These are phyloP conservation scores for Neoscytalidium dimidiatum DNA, from an alignment of 2,329 filamentous ascomycete species.

Conservation along the genomic window DNA sequence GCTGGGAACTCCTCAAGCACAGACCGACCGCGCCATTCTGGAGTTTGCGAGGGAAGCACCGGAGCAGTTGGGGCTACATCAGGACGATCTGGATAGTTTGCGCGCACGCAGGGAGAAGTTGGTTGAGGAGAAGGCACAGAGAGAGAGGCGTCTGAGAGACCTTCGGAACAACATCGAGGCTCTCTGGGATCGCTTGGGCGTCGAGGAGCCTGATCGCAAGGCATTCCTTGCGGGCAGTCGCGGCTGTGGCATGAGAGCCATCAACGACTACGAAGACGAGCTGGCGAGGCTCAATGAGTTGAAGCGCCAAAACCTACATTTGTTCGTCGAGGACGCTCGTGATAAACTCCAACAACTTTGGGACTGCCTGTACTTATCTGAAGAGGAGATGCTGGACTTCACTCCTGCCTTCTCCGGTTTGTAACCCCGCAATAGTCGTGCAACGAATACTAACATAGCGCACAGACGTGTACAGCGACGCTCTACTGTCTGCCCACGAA, in stretches of 20 bases:
- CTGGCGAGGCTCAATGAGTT: conserved; percentile 82
- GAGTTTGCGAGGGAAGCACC: conserved; percentile 87
- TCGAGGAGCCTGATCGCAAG: conserved; percentile 82
- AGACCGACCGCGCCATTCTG: conserved; percentile 85
- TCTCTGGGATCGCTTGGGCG: conserved; percentile 84
- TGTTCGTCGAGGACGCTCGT: conserved; percentile 94
- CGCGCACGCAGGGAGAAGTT: conserved; percentile 77
- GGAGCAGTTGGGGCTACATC: conserved; percentile 89
- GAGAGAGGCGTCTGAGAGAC: conserved; percentile 77
- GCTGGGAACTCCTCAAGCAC: conserved; percentile 88
- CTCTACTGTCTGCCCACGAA: conserved; percentile 91
- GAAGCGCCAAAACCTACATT: conserved; percentile 90
- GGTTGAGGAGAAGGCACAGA: conserved; percentile 81
- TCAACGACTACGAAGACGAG: conserved; percentile 96
- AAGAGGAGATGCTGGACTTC: conserved; percentile 98
- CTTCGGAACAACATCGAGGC: conserved; percentile 76
- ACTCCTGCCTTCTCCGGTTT: conserved; percentile 81
- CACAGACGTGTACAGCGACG: conserved; percentile 88
- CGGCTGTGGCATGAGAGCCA: conserved; percentile 85
- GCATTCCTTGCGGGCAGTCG: conserved; percentile 83
- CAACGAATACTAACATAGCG: conserved; percentile 19
- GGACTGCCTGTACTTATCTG: conserved; percentile 91
- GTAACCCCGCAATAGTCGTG: neutral
- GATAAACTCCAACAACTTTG: conserved; percentile 91
- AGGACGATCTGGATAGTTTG: conserved; percentile 77